Base-by-base conservation (phyloP, 352 stramenopile genomes). In the Peronospora destructor region DNA sequence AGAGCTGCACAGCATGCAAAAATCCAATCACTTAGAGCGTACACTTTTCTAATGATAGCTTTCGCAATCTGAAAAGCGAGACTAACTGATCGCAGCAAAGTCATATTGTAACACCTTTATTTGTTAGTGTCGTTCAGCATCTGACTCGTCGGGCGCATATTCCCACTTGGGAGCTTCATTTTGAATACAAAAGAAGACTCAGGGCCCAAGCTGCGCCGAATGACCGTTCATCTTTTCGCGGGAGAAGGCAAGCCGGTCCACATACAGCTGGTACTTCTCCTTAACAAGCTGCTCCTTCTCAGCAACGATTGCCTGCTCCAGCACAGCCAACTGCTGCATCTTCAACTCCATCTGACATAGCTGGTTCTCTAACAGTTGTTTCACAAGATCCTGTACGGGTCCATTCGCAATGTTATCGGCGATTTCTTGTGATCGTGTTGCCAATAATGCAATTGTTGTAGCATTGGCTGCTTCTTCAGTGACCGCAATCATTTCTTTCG, bases 291-390 rank as follows among this genome's bases (percentile, higher is more conserved):
- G 60, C 28, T 88, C 73, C 30, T 70, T 68, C 45, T 91, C 77
- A 2, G 74, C 71, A 13, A 53, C 40, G 9, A 91, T 35, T 0
- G 73, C 60, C 36, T 66, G 63, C 35, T 89, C 72, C 26, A 91
- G 39, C 7, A 85, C 62, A n/a, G 38, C 53, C 3, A 91, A 50
- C 38, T 87, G 68, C 45, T 85, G 66, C 64, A 89, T 78, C 63
- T 89, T 87, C 34, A 91, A 60, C 51, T 91, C 75, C 63, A 91
- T 73, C 52, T 89, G 77, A 38, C 71, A 49, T 51, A 91, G 45
- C 28, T 91, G 71, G 42, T 83, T 87, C 48, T 85, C 58, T 14
- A 87, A 14, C 13, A 91, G 37, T 41, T 89, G 59, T 11, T 67
- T 61, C 16, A 89, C 68, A 2, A 89, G 59, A 12, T 76, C 66